Conservation (phyloP, 208 protist genomes). For the Trichomonas vaginalis region DNA sequence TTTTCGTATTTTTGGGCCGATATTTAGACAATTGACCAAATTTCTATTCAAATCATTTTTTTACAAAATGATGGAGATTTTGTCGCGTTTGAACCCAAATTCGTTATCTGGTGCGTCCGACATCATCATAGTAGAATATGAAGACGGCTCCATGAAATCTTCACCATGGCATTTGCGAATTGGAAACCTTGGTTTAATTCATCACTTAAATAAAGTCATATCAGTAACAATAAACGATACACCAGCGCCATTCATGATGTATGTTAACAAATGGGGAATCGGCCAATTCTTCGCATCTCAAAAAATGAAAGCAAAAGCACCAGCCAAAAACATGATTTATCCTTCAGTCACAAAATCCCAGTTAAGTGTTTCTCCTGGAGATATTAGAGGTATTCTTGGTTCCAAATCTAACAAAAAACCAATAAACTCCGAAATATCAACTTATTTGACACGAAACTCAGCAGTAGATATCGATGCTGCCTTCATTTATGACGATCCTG, state of each 20-base stretch:
- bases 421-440: not conserved
- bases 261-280: slow-evolving; percentile 47
- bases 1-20: too few species aligned
- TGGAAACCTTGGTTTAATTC: slow-evolving; percentile 69
- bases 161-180: slow-evolving; percentile 89
- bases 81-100: slow-evolving; percentile 18
- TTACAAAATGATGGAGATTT: too few species aligned
- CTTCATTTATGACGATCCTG: not conserved
- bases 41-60: too few species aligned
- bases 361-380: not conserved
- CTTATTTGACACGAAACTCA: not conserved
- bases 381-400: not conserved
- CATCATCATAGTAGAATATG: slow-evolving; percentile 77
- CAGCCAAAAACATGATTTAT: not conserved
- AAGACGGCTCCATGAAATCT: slow-evolving; percentile 65
- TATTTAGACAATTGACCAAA: too few species aligned
- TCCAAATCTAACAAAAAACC: not conserved
- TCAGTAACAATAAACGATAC: slow-evolving; percentile 73
- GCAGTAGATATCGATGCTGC: not conserved
- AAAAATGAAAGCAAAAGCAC: not conserved
- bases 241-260: slow-evolving; percentile 66
- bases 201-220: slow-evolving; percentile 61
- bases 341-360: not conserved
- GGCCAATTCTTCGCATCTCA: not conserved
- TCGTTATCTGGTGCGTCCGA: slow-evolving; percentile 76